Evolutionary conservation across 2,329 filamentous ascomycete species (phyloP).

Genomic region (Trichoderma hamatum): DNA sequence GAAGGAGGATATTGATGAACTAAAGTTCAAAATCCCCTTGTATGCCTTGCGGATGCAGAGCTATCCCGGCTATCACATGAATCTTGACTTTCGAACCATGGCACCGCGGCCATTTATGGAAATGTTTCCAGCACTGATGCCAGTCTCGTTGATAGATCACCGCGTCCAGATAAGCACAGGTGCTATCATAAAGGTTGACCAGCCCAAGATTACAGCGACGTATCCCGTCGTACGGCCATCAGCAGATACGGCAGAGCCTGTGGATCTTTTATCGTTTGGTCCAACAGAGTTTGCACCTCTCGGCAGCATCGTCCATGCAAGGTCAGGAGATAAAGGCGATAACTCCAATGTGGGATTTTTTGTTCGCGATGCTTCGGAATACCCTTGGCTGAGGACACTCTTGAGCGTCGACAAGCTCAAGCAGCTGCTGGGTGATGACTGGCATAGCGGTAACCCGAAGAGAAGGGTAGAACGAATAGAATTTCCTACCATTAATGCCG

Average conservation of each 20-base stretch:
- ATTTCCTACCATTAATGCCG: conserved; percentile 42
- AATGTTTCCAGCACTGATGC: conserved; percentile 44
- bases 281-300: conserved; percentile 36
- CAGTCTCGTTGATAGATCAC: conserved; percentile 36
- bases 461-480: conserved; percentile 49
- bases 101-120: conserved; percentile 48
- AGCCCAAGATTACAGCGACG: conserved; percentile 31
- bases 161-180: conserved; percentile 36
- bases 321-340: conserved; percentile 48
- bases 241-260: conserved; percentile 35
- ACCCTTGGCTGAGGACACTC: conserved; percentile 48
- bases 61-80: conserved; percentile 49
- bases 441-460: conserved; percentile 39
- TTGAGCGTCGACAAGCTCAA: conserved; percentile 46
- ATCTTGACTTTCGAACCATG: conserved; percentile 49
- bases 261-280: conserved; percentile 35
- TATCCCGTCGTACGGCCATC: conserved; percentile 35
- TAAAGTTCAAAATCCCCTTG: conserved; percentile 44
- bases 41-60: conserved; percentile 47
- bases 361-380: conserved; percentile 48
- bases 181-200: conserved; percentile 28
- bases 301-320: conserved; percentile 38
- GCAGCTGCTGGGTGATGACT: conserved; percentile 43
- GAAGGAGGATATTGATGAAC: conserved; percentile 40
- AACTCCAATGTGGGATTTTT: conserved; percentile 53